phyloP scores from a whole-genome alignment of 257 asterid genomes.

The Capsicum baccatum region DNA sequence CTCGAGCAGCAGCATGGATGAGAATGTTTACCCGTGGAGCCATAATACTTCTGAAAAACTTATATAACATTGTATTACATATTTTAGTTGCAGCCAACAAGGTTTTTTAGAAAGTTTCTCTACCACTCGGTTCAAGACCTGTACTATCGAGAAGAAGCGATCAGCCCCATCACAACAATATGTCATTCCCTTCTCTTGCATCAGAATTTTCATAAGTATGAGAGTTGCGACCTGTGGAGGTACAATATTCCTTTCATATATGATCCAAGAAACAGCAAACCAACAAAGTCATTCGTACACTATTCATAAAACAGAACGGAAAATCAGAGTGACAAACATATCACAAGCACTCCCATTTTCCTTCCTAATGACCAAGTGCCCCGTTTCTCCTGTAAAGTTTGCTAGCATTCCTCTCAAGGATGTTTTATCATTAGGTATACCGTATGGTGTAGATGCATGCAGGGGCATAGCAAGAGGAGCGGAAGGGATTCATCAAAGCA shows the following conservation, averaged over 20 bases:
- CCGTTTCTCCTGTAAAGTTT: background rate
- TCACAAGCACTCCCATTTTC: background rate
- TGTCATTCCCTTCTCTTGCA: slow-evolving; percentile 24
- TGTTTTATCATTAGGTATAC: background rate
- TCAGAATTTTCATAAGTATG: slow-evolving; percentile 27
- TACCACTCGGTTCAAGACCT: background rate
- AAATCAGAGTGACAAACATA: background rate
- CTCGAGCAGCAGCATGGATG: background rate
- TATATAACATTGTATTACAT: slow-evolving; percentile 21
- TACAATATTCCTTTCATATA: background rate
- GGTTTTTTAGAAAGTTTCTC: background rate
- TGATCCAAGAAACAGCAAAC: background rate
- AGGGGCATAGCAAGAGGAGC: background rate
- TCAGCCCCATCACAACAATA: background rate
- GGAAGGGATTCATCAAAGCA: background rate
- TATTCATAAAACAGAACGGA: background rate
- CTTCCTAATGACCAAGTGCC: background rate
- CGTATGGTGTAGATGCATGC: background rate
- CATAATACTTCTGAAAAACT: slow-evolving; percentile 18
- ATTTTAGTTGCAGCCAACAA: background rate
- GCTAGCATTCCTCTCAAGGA: background rate
- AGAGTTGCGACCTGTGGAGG: slow-evolving; percentile 27
- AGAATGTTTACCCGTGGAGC: background rate
- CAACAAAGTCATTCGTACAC: background rate
- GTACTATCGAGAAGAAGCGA: slow-evolving; percentile 17